Percentiles rank a stretch among this genome's conserved stretches.
Evolutionary conservation across 768 basidiomycete genomes (phyloP).

Genomic region (Termitomyces titanicus): DNA sequence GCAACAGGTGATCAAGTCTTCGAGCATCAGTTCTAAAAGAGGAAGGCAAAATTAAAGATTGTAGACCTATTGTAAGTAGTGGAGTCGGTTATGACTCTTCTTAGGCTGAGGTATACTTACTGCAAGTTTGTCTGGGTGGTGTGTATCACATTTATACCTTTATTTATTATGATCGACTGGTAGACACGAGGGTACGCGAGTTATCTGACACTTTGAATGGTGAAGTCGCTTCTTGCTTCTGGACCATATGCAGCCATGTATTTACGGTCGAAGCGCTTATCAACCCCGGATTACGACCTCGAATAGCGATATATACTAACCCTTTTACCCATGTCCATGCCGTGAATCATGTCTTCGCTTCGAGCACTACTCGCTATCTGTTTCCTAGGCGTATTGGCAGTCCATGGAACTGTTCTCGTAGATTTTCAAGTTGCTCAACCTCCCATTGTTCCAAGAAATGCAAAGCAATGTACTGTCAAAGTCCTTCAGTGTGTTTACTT

Average conservation of each 20-base stretch:
- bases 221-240: neutral
- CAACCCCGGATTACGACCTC: neutral
- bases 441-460: slow-evolving; percentile 58
- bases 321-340: neutral
- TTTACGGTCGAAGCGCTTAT: neutral
- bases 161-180: slow-evolving; percentile 3
- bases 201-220: slow-evolving; percentile 4
- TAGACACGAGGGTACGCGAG: slow-evolving; percentile 1
- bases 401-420: slow-evolving; percentile 47
- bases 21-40: slow-evolving; percentile 57
- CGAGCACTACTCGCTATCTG: slow-evolving; percentile 10
- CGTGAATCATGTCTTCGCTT: slow-evolving; percentile 14
- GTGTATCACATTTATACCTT: slow-evolving; percentile 1
- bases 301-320: no score
- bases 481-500: slow-evolving; percentile 51
- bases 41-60: neutral
- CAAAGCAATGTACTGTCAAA: slow-evolving; percentile 59
- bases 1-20: slow-evolving; percentile 49
- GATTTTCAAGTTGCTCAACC: slow-evolving; percentile 75
- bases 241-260: neutral
- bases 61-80: slow-evolving; percentile 3
- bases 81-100: slow-evolving; percentile 1
- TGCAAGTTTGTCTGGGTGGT: slow-evolving; percentile 4
- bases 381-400: slow-evolving; percentile 12
- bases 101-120: slow-evolving; percentile 1